Evolutionary conservation across 176 grass and related monocot species (phyloP).

Genomic region (Aegilops bicornis): DNA sequence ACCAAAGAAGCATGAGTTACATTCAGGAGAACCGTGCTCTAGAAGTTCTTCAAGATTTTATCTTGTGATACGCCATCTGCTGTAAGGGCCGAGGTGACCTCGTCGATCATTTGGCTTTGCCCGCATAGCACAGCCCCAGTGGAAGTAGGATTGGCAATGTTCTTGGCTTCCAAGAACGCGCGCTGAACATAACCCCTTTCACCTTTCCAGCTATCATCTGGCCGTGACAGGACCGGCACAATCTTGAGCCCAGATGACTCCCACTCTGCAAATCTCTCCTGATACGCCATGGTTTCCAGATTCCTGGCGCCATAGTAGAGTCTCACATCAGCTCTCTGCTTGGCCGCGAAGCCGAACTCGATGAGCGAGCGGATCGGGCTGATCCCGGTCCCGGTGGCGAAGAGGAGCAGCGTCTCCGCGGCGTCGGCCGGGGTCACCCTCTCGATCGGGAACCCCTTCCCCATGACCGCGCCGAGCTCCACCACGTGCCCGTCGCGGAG

Average conservation of each 20-base stretch:
- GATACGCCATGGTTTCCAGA: constrained; percentile 72
- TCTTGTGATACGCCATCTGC: constrained; percentile 66
- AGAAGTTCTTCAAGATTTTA: constrained; percentile 83
- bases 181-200: constrained; percentile 72
- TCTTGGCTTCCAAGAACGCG: constrained; percentile 65
- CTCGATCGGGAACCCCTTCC: constrained; percentile 66
- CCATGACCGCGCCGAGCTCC: constrained; percentile 78
- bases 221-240: constrained; percentile 68
- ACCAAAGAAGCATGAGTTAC: neutral
- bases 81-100: constrained; percentile 53
- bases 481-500: constrained; percentile 64
- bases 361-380: constrained; percentile 84
- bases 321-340: constrained; percentile 77
- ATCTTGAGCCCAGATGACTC: constrained; percentile 66
- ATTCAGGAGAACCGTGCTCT: neutral
- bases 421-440: constrained; percentile 48
- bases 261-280: constrained; percentile 78
- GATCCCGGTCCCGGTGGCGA: constrained; percentile 86
- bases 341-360: constrained; percentile 68
- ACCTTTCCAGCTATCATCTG: constrained; percentile 75
- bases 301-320: constrained; percentile 92
- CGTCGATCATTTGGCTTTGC: constrained; percentile 70
- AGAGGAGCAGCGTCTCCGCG: constrained; percentile 58
- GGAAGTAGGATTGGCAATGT: constrained; percentile 51
- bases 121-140: constrained; percentile 80